These are phyloP conservation scores for Aspergillus pseudoglaucus DNA, from an alignment of 2,329 filamentous ascomycete species.

Conservation along the genomic window DNA sequence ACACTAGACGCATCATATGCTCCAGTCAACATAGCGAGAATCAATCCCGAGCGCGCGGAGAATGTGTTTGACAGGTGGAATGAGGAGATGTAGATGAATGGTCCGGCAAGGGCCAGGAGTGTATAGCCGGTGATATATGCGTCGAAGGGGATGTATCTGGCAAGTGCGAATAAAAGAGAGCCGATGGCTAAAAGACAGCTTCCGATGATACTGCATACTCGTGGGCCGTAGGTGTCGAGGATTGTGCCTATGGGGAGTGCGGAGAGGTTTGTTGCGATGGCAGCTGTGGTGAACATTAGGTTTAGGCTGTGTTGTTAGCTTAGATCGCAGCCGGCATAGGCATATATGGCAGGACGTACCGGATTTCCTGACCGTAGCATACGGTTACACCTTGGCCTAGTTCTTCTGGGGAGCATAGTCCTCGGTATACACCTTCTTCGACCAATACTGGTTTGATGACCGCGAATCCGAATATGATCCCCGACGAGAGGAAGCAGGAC, in stretches of 20 bases:
- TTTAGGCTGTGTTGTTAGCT: no score
- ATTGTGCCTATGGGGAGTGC: slow-evolving; percentile 81
- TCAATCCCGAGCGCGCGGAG: slow-evolving; percentile 67
- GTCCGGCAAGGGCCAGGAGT: slow-evolving; percentile 69
- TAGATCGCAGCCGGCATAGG: no score
- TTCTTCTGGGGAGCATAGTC: slow-evolving; percentile 54
- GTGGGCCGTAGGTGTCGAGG: slow-evolving; percentile 74
- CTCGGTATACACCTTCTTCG: slow-evolving; percentile 62
- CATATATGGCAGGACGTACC: no score
- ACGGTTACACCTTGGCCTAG: slow-evolving; percentile 26
- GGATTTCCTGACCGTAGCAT: slow-evolving; percentile 54
- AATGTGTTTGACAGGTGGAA: slow-evolving; percentile 84
- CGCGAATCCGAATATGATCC: slow-evolving; percentile 77
- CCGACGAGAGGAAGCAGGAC: slow-evolving; percentile 71
- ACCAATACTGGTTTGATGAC: slow-evolving; percentile 77
- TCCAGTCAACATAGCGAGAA: slow-evolving; percentile 71
- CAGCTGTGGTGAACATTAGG: slow-evolving; percentile 86
- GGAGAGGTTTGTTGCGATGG: slow-evolving; percentile 79
- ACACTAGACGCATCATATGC: slow-evolving; percentile 80
- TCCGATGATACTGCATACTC: slow-evolving; percentile 66
- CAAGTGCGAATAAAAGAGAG: slow-evolving; percentile 66
- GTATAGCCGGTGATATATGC: slow-evolving; percentile 68
- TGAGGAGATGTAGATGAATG: slow-evolving; percentile 74
- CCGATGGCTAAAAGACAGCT: slow-evolving; percentile 63
- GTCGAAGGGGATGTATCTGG: slow-evolving; percentile 61